Conservation (phyloP, 2,329 filamentous ascomycete genomes). For the Ceratocystis papillata region DNA sequence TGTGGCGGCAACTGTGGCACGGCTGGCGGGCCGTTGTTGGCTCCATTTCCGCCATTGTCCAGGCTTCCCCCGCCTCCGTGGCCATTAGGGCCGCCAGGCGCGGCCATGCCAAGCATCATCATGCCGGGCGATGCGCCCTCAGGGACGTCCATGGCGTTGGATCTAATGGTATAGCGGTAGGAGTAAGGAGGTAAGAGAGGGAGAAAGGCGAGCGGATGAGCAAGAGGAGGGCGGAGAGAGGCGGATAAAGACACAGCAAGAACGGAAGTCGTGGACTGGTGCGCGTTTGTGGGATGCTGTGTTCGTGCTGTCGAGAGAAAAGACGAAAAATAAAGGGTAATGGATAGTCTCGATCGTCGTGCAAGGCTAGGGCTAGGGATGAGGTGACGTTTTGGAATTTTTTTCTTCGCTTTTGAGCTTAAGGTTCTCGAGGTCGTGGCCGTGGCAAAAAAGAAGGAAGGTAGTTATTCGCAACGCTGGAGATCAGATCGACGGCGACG, state of each 20-base stretch:
- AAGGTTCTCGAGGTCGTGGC: too few species aligned
- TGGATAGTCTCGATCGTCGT: too few species aligned
- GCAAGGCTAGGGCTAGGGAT: too few species aligned
- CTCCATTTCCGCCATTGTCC: background rate
- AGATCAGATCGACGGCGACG: too few species aligned
- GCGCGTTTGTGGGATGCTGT: too few species aligned
- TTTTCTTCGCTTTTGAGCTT: too few species aligned
- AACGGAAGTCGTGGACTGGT: too few species aligned
- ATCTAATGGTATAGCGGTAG: background rate
- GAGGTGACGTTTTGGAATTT: too few species aligned
- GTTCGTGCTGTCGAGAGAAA: too few species aligned
- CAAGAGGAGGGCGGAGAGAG: background rate
- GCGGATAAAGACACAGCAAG: background rate
- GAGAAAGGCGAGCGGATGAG: background rate
- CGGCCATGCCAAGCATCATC: constrained; percentile 22
- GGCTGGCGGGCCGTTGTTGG: constrained; percentile 36
- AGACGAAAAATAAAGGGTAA: too few species aligned
- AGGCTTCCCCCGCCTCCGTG: background rate
- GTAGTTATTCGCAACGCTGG: too few species aligned
- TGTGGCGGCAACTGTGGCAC: constrained; percentile 67
- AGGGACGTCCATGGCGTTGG: constrained; percentile 15
- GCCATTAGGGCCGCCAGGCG: constrained; percentile 27
- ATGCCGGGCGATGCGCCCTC: constrained; percentile 16
- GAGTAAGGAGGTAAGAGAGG: background rate
- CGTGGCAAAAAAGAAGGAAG: too few species aligned